Percentiles rank a stretch among this genome's conserved stretches.
Conservation (phyloP, 371 early-diverging fungal species). For the Blyttiomyces sp. region DNA sequence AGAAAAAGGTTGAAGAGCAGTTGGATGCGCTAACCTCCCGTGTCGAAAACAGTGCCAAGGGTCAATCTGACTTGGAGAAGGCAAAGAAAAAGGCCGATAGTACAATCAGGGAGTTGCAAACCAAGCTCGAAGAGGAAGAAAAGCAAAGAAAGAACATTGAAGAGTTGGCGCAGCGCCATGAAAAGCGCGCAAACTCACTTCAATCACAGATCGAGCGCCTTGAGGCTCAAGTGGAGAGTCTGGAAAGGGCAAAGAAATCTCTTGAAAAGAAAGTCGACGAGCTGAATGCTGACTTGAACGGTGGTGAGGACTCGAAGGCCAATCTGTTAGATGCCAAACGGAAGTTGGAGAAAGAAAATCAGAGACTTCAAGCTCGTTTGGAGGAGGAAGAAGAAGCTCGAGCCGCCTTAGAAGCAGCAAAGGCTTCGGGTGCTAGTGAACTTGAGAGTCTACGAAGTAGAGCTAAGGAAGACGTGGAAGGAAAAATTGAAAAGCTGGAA, state of each 20-base stretch:
- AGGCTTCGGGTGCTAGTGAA: conserved; percentile 41
- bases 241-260: conserved; percentile 60
- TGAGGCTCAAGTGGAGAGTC: conserved; percentile 59
- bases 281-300: conserved; percentile 56
- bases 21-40: conserved; percentile 55
- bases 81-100: conserved; percentile 60
- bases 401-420: conserved; percentile 46
- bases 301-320: conserved; percentile 56
- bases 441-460: conserved; percentile 53
- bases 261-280: conserved; percentile 66
- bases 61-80: conserved; percentile 67
- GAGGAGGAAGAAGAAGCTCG: conserved; percentile 61
- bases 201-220: conserved; percentile 65
- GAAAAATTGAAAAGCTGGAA: conserved; percentile 69
- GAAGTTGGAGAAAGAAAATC: conserved; percentile 63
- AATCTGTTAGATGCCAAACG: conserved; percentile 53
- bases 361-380: conserved; percentile 56
- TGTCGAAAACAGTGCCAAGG: conserved; percentile 56
- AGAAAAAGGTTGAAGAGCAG: conserved; percentile 61
- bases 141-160: conserved; percentile 66
- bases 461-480: conserved; percentile 61
- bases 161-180: conserved; percentile 70
- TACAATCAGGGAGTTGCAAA: conserved; percentile 53
- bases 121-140: conserved; percentile 63
- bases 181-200: conserved; percentile 68